A percentile compares a stretch with the other conserved stretches of the same genome.
These are phyloP conservation scores for Talaromyces trachyspermus DNA, from an alignment of 495 filamentous ascomycete species.

Conservation along the genomic window DNA sequence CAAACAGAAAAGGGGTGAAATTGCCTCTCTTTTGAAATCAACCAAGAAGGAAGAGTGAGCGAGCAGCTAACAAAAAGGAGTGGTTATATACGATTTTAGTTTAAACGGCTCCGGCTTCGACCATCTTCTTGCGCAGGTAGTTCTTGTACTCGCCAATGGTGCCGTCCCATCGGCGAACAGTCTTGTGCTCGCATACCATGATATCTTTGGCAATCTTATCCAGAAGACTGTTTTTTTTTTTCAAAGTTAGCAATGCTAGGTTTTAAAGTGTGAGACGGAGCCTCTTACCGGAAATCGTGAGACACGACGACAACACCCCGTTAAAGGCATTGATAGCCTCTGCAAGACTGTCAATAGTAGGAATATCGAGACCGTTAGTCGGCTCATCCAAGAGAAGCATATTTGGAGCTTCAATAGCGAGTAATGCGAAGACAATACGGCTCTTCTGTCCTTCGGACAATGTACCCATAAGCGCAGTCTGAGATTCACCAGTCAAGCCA, in stretches of 20 bases:
- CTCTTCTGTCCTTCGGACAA: slow-evolving; percentile 96
- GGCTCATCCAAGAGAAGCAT: slow-evolving; percentile 98
- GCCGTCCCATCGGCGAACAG: slow-evolving; percentile 82
- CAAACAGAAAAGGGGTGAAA: no score
- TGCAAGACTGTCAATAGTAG: slow-evolving; percentile 93
- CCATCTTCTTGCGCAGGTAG: slow-evolving; percentile 97
- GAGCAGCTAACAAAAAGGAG: no score
- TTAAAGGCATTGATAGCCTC: slow-evolving; percentile 95
- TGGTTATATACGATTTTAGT: not conserved
- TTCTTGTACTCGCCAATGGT: slow-evolving; percentile 94
- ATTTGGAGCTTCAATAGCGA: slow-evolving; percentile 94
- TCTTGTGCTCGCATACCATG: slow-evolving; percentile 96
- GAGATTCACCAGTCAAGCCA: slow-evolving; percentile 81
- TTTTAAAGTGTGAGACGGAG: not conserved
- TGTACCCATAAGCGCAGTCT: slow-evolving; percentile 96
- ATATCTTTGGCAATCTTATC: slow-evolving; percentile 99
- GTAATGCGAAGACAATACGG: slow-evolving; percentile 93
- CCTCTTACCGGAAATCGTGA: slow-evolving; percentile 88
- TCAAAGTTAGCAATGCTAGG: slow-evolving; percentile 16
- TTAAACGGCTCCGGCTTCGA: slow-evolving; percentile 42
- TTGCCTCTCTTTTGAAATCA: no score
- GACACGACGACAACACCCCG: slow-evolving; percentile 97
- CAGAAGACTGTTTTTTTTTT: slow-evolving; percentile 58
- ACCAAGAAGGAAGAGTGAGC: no score
- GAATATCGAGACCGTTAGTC: slow-evolving; percentile 99